Conservation (phyloP, 441 rosid species). For the Adansonia rubrostipa region DNA sequence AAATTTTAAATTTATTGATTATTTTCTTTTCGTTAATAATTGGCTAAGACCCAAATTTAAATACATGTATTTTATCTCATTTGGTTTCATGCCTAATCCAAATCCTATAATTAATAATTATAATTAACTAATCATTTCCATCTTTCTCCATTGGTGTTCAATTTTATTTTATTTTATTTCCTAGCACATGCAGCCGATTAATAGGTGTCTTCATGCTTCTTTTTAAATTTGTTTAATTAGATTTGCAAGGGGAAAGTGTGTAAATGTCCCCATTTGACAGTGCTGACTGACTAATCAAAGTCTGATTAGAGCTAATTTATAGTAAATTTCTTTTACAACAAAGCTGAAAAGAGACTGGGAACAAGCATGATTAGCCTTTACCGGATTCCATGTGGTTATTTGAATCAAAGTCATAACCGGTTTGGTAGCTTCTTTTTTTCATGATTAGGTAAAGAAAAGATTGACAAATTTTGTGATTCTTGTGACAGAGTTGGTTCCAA, state of each 20-base stretch:
- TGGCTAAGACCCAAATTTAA: no score
- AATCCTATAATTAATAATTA: not conserved
- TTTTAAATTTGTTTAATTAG: constrained; percentile 6
- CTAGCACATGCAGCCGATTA: constrained; percentile 30
- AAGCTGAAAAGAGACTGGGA: not conserved
- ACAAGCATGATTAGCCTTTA: constrained; percentile 21
- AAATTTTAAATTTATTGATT: no score
- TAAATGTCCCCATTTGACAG: constrained; percentile 22
- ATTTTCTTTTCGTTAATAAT: no score
- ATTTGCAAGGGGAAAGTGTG: constrained; percentile 9
- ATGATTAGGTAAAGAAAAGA: constrained; percentile 13
- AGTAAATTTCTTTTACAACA: not conserved
- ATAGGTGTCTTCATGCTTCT: not conserved
- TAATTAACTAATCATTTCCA: constrained; percentile 7
- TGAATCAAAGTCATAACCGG: constrained; percentile 1
- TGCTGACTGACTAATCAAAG: constrained; percentile 11
- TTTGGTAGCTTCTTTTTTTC: not conserved
- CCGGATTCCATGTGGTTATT: constrained; percentile 1
- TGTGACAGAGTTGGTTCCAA: not conserved
- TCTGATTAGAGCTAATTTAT: constrained; percentile 18
- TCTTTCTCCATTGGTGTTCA: constrained; percentile 6
- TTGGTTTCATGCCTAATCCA: constrained; percentile 36
- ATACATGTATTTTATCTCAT: constrained; percentile 35
- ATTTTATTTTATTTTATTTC: not conserved
- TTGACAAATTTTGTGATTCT: constrained; percentile 12